phyloP scores from a whole-genome alignment of 116 monocot genomes.

The Iris pallida region DNA sequence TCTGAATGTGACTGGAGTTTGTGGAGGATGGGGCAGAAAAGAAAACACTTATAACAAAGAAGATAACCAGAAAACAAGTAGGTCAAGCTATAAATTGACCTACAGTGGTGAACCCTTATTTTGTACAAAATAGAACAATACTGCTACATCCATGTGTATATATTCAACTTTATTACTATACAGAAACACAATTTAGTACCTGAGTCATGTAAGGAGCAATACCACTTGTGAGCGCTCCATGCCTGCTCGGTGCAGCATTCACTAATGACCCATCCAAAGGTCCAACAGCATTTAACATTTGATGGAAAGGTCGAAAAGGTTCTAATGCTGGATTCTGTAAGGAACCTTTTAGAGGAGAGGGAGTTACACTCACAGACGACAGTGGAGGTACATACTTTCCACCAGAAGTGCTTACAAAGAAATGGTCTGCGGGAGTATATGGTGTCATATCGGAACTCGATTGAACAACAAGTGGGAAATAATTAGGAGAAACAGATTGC shows the following conservation, averaged over 20 bases:
- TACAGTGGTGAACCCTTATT: too few species aligned
- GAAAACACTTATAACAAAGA: too few species aligned
- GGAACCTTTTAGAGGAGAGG: constrained; percentile 15
- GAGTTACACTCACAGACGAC: constrained; percentile 21
- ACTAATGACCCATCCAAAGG: background rate
- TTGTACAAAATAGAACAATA: too few species aligned
- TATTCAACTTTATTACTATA: too few species aligned
- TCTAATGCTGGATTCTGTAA: constrained; percentile 15
- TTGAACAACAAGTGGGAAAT: constrained; percentile 40
- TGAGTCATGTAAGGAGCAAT: constrained; percentile 5
- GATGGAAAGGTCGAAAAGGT: constrained; percentile 13
- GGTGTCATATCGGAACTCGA: constrained; percentile 30
- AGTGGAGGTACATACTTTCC: constrained; percentile 11
- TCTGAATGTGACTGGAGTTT: too few species aligned
- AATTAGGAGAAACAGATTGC: constrained; percentile 40
- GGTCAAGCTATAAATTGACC: too few species aligned
- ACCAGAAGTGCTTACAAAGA: constrained; percentile 9
- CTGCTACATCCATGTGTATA: too few species aligned
- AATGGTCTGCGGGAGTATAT: constrained; percentile 23
- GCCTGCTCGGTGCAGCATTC: constrained; percentile 10
- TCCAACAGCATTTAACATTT: constrained; percentile 7
- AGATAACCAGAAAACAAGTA: too few species aligned
- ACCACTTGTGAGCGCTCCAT: constrained; percentile 11
- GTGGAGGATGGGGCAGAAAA: too few species aligned
- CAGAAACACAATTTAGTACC: background rate